These are phyloP conservation scores for Penicillium robsamsonii DNA, from an alignment of 495 filamentous ascomycete genomes.

Conservation along the genomic window DNA sequence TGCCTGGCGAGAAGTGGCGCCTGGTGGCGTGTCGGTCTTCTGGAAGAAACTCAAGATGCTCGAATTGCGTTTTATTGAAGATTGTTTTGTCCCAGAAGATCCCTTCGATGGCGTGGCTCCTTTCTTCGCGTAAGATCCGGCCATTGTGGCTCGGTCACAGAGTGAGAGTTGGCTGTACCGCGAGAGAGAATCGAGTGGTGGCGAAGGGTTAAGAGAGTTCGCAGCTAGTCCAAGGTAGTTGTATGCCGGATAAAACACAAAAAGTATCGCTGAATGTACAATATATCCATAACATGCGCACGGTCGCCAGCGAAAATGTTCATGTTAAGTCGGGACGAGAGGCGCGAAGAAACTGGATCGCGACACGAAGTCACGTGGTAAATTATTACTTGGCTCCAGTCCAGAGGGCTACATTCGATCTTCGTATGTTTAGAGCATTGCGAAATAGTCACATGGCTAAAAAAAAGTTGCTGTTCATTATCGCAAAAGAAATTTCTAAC, in stretches of 20 bases:
- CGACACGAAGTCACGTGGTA: conserved; percentile 43
- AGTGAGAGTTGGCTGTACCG: not conserved
- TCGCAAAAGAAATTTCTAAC: conserved; percentile 11
- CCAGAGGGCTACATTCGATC: not conserved
- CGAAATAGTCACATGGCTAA: not conserved
- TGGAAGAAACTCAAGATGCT: conserved; percentile 84
- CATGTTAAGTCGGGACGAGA: not conserved
- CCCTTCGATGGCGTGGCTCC: conserved; percentile 32
- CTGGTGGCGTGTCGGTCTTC: conserved; percentile 56
- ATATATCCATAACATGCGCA: conserved; percentile 5
- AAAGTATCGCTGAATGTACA: conserved; percentile 3
- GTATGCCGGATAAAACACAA: not conserved
- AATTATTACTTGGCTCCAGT: not conserved
- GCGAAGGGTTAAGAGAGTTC: not conserved
- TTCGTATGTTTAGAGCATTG: not conserved
- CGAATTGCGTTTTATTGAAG: conserved; percentile 53
- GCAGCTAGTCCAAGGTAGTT: not conserved
- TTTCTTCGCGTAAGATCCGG: conserved; percentile 25
- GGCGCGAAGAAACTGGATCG: conserved; percentile 15
- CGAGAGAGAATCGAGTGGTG: not conserved
- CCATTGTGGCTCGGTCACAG: conserved; percentile 16
- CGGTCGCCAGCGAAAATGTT: not conserved
- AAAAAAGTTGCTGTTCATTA: conserved; percentile 9
- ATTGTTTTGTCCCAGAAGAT: conserved; percentile 5
- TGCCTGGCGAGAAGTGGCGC: conserved; percentile 35